Evolutionary conservation across 2,329 filamentous ascomycete species (phyloP).

Genomic region (Macrophomina phaseolina): DNA sequence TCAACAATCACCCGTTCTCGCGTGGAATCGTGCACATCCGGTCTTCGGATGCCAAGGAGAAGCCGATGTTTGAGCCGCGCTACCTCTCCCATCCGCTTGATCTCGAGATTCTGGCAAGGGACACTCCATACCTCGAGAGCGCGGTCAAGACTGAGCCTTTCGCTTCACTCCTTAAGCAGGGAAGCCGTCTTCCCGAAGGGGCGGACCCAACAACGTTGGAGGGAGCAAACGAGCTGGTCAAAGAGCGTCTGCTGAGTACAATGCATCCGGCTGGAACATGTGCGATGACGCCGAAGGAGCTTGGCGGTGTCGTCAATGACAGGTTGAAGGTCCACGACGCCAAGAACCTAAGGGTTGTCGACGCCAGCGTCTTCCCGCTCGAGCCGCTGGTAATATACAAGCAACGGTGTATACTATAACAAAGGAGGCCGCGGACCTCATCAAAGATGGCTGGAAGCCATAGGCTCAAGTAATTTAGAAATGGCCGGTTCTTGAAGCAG

Average conservation of each 20-base stretch:
- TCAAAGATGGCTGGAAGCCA: constrained; percentile 39
- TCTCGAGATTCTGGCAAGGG: constrained; percentile 46
- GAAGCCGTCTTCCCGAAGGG: constrained; percentile 30
- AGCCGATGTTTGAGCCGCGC: constrained; percentile 47
- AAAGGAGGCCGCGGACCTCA: constrained; percentile 37
- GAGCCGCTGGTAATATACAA: constrained; percentile 24
- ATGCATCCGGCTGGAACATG: constrained; percentile 40
- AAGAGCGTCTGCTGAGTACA: constrained; percentile 38
- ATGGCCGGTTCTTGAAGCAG: too few relatives aligned
- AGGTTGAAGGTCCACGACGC: constrained; percentile 37
- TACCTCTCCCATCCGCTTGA: constrained; percentile 54
- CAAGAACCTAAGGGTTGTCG: constrained; percentile 26
- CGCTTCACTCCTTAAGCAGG: constrained; percentile 39
- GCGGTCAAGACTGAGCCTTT: constrained; percentile 43
- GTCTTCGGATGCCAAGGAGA: constrained; percentile 39
- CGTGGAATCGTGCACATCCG: constrained; percentile 41
- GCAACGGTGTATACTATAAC: constrained; percentile 23
- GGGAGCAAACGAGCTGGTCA: constrained; percentile 30
- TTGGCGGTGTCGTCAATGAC: constrained; percentile 38
- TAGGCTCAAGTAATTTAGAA: constrained; percentile 1
- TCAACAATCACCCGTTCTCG: constrained; percentile 40
- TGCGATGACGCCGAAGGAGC: constrained; percentile 36
- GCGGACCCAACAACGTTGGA: constrained; percentile 15
- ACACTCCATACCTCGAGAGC: constrained; percentile 43
- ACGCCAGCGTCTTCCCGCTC: constrained; percentile 29